These are phyloP conservation scores for Parachaetomium inaequale DNA, from an alignment of 495 filamentous ascomycete genomes.

Conservation along the genomic window DNA sequence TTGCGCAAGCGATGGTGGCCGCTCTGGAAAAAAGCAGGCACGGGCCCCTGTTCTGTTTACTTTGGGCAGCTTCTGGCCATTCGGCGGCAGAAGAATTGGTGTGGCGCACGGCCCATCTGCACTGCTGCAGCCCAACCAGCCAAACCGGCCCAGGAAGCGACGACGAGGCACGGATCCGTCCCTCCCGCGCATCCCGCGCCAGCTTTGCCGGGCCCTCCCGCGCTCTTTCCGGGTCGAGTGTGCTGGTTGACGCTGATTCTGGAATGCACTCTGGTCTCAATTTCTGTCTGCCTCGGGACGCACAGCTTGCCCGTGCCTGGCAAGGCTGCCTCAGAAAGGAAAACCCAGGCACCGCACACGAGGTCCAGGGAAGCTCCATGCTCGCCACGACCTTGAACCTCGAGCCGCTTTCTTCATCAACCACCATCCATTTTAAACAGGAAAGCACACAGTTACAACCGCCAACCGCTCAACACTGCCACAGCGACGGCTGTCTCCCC, in stretches of 20 bases:
- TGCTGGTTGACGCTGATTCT: not conserved
- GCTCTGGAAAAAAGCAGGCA: slow-evolving; percentile 17
- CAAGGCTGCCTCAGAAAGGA: not conserved
- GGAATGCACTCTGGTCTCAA: not conserved
- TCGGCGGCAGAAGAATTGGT: slow-evolving; percentile 14
- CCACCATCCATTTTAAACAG: not conserved
- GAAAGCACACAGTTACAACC: not conserved
- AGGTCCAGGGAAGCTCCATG: slow-evolving; percentile 4
- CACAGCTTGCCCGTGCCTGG: not conserved
- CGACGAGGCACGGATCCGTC: slow-evolving; percentile 7
- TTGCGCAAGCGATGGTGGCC: slow-evolving; percentile 20
- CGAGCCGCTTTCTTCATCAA: not conserved
- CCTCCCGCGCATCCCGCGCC: slow-evolving; percentile 4
- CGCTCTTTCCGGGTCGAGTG: not conserved
- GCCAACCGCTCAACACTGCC: slow-evolving; percentile 2
- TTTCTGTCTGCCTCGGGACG: too few relatives aligned
- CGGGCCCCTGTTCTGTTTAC: slow-evolving; percentile 31
- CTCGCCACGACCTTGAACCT: not conserved
- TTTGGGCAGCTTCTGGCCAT: slow-evolving; percentile 22
- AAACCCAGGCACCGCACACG: not conserved
- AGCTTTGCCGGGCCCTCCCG: slow-evolving; percentile 8
- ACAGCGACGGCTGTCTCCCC: not conserved
- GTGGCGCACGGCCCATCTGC: slow-evolving; percentile 17
- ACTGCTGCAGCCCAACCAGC: slow-evolving; percentile 11
- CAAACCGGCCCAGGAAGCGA: slow-evolving; percentile 4